These are phyloP conservation scores for Xylaria sp. DNA, from an alignment of 2,329 filamentous ascomycete species.

Conservation along the genomic window DNA sequence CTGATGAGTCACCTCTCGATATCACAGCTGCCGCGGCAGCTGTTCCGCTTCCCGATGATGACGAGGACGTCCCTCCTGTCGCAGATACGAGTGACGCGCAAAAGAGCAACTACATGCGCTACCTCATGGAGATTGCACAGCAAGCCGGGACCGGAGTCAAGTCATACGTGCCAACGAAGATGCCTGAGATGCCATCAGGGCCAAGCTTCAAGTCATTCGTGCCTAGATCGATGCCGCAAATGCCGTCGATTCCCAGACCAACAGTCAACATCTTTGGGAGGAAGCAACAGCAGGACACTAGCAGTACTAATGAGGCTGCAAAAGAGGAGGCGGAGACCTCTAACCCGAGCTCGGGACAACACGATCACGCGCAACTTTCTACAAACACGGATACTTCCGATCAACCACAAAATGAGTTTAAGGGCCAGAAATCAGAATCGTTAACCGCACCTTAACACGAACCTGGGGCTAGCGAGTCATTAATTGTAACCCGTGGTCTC, in stretches of 20 bases:
- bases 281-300: slow-evolving; percentile 31
- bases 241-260: slow-evolving; percentile 47
- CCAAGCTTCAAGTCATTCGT: slow-evolving; percentile 50
- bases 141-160: slow-evolving; percentile 59
- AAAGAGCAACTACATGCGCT: slow-evolving; percentile 58
- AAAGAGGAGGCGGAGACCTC: slow-evolving; percentile 8
- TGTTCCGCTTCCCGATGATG: slow-evolving; percentile 58
- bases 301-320: not conserved
- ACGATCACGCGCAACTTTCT: slow-evolving; percentile 4
- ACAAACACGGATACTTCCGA: not conserved
- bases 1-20: slow-evolving; percentile 60
- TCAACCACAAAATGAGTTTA: slow-evolving; percentile 1
- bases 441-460: slow-evolving; percentile 3
- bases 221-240: slow-evolving; percentile 43
- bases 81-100: slow-evolving; percentile 50
- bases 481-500: not conserved
- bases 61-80: slow-evolving; percentile 48
- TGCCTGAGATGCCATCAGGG: slow-evolving; percentile 52
- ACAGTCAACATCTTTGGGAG: slow-evolving; percentile 44
- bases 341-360: slow-evolving; percentile 11
- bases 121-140: slow-evolving; percentile 61
- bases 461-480: slow-evolving; percentile 15
- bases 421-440: slow-evolving; percentile 3
- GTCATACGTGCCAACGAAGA: slow-evolving; percentile 58
- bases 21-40: slow-evolving; percentile 63